Evolutionary conservation across 768 basidiomycete genomes (phyloP).

Genomic region (Agrocybe praecox): DNA sequence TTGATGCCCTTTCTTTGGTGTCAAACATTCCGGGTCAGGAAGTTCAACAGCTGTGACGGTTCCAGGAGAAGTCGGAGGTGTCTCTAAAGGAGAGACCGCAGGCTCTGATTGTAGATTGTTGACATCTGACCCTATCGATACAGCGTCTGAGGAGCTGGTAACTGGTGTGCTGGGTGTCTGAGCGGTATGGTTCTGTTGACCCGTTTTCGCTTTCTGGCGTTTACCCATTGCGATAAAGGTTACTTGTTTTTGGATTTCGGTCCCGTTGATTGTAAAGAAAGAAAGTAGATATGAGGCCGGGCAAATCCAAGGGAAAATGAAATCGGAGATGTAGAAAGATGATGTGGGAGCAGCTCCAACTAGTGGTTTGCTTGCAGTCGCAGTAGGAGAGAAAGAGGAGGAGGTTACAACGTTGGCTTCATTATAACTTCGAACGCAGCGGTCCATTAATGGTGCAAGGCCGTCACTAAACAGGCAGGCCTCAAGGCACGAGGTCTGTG

Average conservation of each 20-base stretch:
- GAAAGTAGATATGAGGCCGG: conserved; percentile 1
- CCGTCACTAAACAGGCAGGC: conserved; percentile 14
- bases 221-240: neutral
- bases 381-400: conserved; percentile 2
- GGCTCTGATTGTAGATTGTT: conserved; percentile 7
- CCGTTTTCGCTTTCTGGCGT: conserved; percentile 6
- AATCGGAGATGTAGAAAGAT: neutral
- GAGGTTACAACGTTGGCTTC: conserved; percentile 6
- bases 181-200: conserved; percentile 4
- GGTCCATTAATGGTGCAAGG: neutral
- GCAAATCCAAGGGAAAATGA: neutral
- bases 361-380: conserved; percentile 1
- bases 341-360: neutral
- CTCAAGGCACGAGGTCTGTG: conserved; percentile 21
- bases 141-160: conserved; percentile 1
- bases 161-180: neutral
- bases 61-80: conserved; percentile 22
- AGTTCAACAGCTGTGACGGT: conserved; percentile 1
- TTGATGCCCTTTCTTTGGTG: neutral
- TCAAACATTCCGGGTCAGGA: neutral
- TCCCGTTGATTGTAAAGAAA: too few relatives aligned
- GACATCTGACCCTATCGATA: neutral
- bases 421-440: conserved; percentile 1
- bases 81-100: conserved; percentile 14
- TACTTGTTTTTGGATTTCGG: neutral